These are phyloP conservation scores for Phyllosticta citribraziliensis DNA, from an alignment of 2,329 filamentous ascomycete species.

Conservation along the genomic window DNA sequence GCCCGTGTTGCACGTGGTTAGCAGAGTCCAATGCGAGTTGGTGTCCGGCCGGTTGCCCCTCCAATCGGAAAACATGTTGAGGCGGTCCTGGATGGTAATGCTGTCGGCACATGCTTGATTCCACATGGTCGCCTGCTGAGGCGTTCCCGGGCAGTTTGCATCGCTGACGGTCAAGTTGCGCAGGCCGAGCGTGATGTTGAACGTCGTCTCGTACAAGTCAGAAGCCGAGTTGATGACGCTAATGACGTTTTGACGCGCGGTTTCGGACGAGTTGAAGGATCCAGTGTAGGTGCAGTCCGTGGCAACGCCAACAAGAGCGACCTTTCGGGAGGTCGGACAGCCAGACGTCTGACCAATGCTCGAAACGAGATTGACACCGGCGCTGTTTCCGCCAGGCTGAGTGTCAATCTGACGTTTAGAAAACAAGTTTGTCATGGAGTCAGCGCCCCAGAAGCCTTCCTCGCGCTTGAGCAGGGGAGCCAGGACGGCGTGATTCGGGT, in stretches of 20 bases:
- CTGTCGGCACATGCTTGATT: constrained; percentile 62
- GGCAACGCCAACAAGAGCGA: constrained; percentile 83
- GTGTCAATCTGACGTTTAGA: constrained; percentile 60
- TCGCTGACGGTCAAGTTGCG: constrained; percentile 75
- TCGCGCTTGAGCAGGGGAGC: constrained; percentile 43
- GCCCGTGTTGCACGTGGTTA: constrained; percentile 72
- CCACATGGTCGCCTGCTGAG: constrained; percentile 64
- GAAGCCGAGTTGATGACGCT: constrained; percentile 78
- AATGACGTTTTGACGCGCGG: constrained; percentile 68
- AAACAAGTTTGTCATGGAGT: constrained; percentile 57
- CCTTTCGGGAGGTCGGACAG: constrained; percentile 81
- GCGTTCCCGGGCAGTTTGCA: constrained; percentile 59
- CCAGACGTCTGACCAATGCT: constrained; percentile 77
- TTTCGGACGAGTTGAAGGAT: constrained; percentile 55
- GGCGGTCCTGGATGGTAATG: constrained; percentile 60
- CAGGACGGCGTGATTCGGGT: constrained; percentile 59
- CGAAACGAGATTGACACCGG: constrained; percentile 64
- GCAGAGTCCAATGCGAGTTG: constrained; percentile 88
- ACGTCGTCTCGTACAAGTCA: constrained; percentile 75
- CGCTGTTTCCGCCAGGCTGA: constrained; percentile 62
- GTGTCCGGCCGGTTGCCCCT: constrained; percentile 64
- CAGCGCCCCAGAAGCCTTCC: constrained; percentile 47
- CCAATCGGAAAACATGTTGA: constrained; percentile 86
- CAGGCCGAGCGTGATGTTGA: constrained; percentile 90
- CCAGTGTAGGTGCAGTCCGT: constrained; percentile 84